Base-by-base conservation (phyloP, 768 basidiomycete genomes). In the Rhodotorula kratochvilovae region DNA sequence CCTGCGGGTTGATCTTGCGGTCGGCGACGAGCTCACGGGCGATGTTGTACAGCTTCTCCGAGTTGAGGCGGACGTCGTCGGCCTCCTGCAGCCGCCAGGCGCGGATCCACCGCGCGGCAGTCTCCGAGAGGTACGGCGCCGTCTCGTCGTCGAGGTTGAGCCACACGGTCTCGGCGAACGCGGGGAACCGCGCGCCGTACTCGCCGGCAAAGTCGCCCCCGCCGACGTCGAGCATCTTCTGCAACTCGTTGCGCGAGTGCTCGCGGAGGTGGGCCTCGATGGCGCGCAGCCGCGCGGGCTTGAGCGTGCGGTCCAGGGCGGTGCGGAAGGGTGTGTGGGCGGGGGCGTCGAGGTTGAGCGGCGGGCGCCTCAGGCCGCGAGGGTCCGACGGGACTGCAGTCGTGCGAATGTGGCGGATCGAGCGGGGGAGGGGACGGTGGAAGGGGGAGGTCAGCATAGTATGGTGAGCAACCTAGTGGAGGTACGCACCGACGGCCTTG, bases 331-430 rank as follows among this genome's bases (percentile, higher is more conserved):
- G 71, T 5, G 61, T 64, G 54, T 71, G 70, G 33, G 42, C 39
- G 3, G 72, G 72, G 0, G 68, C 69, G 57, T 73, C 72, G 53
- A 51, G 66, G 45, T 73, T 73, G 27, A 73, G 72, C 31, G 53
- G 72, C 55, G 61, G 72, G 60, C 64, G 73, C 29, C 57, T 56
- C 6, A 70, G 33, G 11, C 60, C 63, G 12, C 55, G 33, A 29
- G 64, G 62, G 42, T 63, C 63, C 3, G 53, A 56, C 1, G 70
- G 70, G 1, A 71, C 53, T 46, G 45, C 15, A 16, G 45, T 16
- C 45, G 45, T 46, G 45, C 12, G n/a, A n/a, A n/a, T n/a, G n/a
- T n/a, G n/a, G n/a, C n/a, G n/a, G n/a, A n/a, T n/a, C n/a, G n/a
- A n/a, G n/a, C n/a, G n/a, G n/a, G n/a, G n/a, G n/a, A n/a, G n/a